Evolutionary conservation across 2,329 filamentous ascomycete species (phyloP).

Genomic region (Cadophora gregata): DNA sequence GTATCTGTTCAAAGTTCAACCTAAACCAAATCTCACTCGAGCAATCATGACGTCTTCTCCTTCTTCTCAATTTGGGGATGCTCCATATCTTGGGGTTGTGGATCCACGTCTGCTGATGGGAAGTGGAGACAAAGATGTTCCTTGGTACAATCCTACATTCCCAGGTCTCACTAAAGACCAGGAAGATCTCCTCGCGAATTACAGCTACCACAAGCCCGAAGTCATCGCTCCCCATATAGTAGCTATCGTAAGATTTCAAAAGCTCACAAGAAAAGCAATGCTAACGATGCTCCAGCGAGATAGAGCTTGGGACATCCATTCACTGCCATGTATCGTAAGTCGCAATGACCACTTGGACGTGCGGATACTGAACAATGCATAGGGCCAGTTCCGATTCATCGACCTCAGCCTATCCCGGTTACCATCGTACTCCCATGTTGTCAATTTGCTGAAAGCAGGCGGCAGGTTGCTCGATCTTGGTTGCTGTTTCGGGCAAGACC

Average conservation of each 20-base stretch:
- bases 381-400: conserved; percentile 32
- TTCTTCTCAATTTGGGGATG: not conserved
- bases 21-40: not conserved
- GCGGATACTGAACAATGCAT: not conserved
- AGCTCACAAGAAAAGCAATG: not conserved
- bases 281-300: conserved; percentile 25
- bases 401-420: conserved; percentile 25
- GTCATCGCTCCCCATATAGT: conserved; percentile 2
- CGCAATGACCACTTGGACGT: not conserved
- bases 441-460: conserved; percentile 27
- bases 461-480: conserved; percentile 37
- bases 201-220: conserved; percentile 1
- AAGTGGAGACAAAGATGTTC: not conserved
- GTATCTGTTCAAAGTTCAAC: not conserved
- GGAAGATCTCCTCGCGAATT: conserved; percentile 13
- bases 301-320: conserved; percentile 28
- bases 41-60: not conserved
- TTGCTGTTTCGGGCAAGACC: conserved; percentile 48
- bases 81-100: not conserved
- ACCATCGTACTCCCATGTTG: conserved; percentile 26
- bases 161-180: not conserved
- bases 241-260: not conserved
- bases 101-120: not conserved
- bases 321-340: conserved; percentile 31
- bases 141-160: conserved; percentile 1